phyloP scores from a whole-genome alignment of 495 filamentous ascomycete genomes.

The Penicillium lividum region DNA sequence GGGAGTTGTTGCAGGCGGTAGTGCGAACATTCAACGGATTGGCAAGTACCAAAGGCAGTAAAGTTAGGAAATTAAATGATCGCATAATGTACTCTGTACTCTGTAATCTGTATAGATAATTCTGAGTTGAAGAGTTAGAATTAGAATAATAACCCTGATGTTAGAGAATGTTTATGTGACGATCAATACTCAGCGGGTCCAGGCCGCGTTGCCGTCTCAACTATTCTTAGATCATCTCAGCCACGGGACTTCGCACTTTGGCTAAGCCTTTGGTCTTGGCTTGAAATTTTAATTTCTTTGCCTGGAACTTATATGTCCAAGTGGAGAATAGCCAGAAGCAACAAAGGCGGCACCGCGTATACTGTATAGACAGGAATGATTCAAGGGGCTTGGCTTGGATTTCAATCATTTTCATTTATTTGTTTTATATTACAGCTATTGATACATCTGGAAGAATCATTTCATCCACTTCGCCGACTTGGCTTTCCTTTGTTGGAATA shows the following conservation, averaged over 20 bases:
- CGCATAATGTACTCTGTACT: conserved; percentile 26
- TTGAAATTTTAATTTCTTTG: background rate
- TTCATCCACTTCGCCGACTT: background rate
- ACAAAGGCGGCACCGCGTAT: conserved; percentile 6
- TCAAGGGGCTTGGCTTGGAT: background rate
- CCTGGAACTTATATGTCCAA: background rate
- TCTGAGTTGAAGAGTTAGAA: conserved; percentile 7
- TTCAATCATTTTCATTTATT: background rate
- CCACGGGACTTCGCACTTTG: background rate
- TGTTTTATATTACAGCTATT: background rate
- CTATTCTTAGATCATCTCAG: conserved; percentile 35
- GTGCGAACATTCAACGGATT: conserved; percentile 32
- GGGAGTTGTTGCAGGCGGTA: conserved; percentile 63
- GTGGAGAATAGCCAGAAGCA: background rate
- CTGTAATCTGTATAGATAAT: conserved; percentile 5
- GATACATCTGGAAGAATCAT: background rate
- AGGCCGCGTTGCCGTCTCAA: conserved; percentile 40
- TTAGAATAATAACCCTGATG: conserved; percentile 10
- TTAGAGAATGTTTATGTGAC: conserved; percentile 20
- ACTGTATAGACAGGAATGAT: background rate
- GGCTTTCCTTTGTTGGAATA: background rate
- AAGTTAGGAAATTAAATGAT: conserved; percentile 28
- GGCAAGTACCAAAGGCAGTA: conserved; percentile 35
- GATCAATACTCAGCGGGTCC: conserved; percentile 23
- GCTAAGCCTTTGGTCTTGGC: background rate